Percentiles rank a stretch among this genome's conserved stretches.
These are phyloP conservation scores for Apiospora saccharicola DNA, from an alignment of 2,329 filamentous ascomycete species.

Conservation along the genomic window DNA sequence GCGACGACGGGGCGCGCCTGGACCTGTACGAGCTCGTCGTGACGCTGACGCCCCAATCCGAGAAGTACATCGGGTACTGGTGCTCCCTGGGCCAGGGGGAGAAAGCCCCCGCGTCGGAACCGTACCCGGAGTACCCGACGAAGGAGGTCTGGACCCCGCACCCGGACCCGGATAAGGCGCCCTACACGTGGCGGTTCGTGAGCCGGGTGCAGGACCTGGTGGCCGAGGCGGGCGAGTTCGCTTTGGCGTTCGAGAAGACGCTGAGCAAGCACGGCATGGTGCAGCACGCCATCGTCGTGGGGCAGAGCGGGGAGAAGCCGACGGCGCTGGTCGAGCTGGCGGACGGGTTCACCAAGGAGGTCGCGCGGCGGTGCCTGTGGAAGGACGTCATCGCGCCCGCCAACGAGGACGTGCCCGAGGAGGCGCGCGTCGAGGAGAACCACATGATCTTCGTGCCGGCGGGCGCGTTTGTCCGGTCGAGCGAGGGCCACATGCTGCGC, in stretches of 20 bases:
- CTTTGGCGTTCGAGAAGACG: conserved; percentile 24
- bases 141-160: conserved; percentile 28
- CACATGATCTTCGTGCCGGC: conserved; percentile 23
- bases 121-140: conserved; percentile 26
- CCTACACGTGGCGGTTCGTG: conserved; percentile 27
- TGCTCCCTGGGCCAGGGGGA: conserved; percentile 13
- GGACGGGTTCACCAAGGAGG: background rate
- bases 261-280: conserved; percentile 26
- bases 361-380: conserved; percentile 13
- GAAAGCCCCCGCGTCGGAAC: conserved; percentile 3
- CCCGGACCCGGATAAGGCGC: conserved; percentile 25
- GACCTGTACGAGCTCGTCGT: conserved; percentile 27
- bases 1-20: conserved; percentile 26
- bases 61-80: conserved; percentile 21
- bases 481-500: conserved; percentile 26
- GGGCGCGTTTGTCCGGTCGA: conserved; percentile 24
- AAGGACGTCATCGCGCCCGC: conserved; percentile 23
- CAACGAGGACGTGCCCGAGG: conserved; percentile 26
- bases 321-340: conserved; percentile 25
- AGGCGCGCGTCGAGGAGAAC: conserved; percentile 6
- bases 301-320: background rate
- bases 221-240: conserved; percentile 23
- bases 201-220: conserved; percentile 26
- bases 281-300: conserved; percentile 25
- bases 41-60: conserved; percentile 22